Evolutionary conservation across 2,329 filamentous ascomycete species (phyloP), one percentile per base, ranked within the genome.

Genomic region (Zasmidium cellare): DNA sequence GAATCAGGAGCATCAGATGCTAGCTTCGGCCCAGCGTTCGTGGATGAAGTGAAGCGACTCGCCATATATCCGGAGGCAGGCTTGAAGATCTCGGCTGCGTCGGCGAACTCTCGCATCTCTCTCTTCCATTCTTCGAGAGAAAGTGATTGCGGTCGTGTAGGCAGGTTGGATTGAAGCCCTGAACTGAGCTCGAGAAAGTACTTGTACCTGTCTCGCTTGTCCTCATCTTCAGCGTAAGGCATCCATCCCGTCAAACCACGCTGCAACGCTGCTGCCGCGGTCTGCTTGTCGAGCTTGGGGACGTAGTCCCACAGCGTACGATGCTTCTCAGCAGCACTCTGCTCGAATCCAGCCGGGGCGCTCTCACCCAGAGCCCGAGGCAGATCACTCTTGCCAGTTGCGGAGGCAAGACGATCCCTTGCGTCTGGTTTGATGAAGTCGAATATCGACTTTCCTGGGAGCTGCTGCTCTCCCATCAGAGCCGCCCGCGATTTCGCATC

Each of bases 391-490:
- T 87, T 91, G 1, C 92, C 92, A 2, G 91, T 91, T 1, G 87
- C 87, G 11, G 85, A 81, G 2, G 83, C 91, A 46, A 99, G 82
- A 23, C 87, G 85, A 52, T 93, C 88, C 60, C 94, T 86, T 2
- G 90, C 86, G 31, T 89, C 83, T 0, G 90, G 81, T 0, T 90
- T 90, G 64, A 99, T 82, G 74, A 90, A 99, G 75, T 97, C 92
- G 72, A 97, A 99, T 2, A 99, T 87, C 0, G 94, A 97, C 76
- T 97, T 97, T 0, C 91, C 91, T 0, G 92, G 92, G 0, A 97
- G 79, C 35, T 85, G 83, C 41, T 84, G 80, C 76, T 97, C 93
- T 35, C 92, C 92, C 1, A 97, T 81, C 0, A 96, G 80, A 3
- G 86, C 86, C 12, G 92, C 92, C 61, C 94, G 86, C 45, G 88